These are phyloP conservation scores for Micractinium sp. DNA, from an alignment of 139 green algal species.

Conservation along the genomic window DNA sequence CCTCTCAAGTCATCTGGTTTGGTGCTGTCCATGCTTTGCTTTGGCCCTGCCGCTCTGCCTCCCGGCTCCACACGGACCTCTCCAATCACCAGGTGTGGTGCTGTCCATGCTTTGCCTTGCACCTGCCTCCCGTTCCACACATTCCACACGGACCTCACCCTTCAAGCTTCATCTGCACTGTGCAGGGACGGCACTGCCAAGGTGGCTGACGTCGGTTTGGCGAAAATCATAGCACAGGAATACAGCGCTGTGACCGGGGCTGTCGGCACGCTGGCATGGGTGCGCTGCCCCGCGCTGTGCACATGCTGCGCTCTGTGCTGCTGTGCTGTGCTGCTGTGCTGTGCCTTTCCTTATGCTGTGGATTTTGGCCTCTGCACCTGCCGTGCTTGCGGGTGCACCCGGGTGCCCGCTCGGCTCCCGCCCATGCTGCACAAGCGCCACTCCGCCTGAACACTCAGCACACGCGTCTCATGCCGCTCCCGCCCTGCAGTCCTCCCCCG, in stretches of 20 bases:
- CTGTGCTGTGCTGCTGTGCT: neutral
- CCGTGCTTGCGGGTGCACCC: neutral
- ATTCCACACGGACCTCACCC: neutral
- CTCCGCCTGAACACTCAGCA: neutral
- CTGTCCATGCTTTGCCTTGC: neutral
- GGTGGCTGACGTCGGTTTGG: conserved; percentile 55
- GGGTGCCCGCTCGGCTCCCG: neutral
- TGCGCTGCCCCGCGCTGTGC: neutral
- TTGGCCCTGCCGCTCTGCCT: neutral
- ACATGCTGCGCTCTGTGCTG: neutral
- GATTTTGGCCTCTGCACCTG: neutral
- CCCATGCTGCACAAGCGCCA: neutral
- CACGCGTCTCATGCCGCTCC: neutral
- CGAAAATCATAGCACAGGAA: conserved; percentile 45
- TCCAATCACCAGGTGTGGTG: neutral
- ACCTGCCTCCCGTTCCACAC: neutral
- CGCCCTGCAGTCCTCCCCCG: conserved; percentile 38
- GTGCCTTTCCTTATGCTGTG: neutral
- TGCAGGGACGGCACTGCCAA: conserved; percentile 50
- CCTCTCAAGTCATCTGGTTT: neutral
- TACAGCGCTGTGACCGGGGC: conserved; percentile 10
- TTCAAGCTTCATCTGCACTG: neutral
- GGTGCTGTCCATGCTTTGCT: neutral
- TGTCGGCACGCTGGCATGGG: conserved; percentile 32
- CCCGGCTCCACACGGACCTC: no score